Evolutionary conservation across 2,329 filamentous ascomycete genomes (phyloP).

Genomic region (Talaromyces albobiverticillius): DNA sequence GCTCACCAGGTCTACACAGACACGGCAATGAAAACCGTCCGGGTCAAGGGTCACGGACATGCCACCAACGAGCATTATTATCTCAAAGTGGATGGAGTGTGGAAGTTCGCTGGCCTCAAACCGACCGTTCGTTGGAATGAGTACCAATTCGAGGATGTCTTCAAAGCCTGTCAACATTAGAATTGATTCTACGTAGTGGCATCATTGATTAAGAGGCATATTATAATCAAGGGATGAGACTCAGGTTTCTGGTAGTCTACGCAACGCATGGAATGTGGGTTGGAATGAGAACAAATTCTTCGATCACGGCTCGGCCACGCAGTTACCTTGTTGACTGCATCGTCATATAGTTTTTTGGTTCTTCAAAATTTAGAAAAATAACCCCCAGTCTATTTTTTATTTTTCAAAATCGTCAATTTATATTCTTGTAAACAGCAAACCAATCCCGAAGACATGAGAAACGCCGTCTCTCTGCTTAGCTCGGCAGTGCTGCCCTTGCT

Average conservation of each 20-base stretch:
- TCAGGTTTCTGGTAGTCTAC: not conserved
- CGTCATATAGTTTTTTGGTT: not conserved
- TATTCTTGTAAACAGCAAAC: not conserved
- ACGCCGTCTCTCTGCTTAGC: not conserved
- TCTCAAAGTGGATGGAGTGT: constrained; percentile 56
- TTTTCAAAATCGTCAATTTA: too few species aligned
- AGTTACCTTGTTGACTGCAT: not conserved
- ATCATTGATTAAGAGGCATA: not conserved
- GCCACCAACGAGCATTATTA: constrained; percentile 59
- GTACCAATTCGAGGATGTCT: constrained; percentile 58
- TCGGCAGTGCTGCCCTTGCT: constrained; percentile 5
- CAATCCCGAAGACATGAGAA: constrained; percentile 1
- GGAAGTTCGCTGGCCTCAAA: constrained; percentile 59
- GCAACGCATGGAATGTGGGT: constrained; percentile 1
- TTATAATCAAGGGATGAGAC: not conserved
- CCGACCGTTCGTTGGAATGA: constrained; percentile 58
- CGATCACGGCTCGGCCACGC: not conserved
- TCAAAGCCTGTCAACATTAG: constrained; percentile 24
- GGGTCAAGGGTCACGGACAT: constrained; percentile 61
- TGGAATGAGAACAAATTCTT: constrained; percentile 6
- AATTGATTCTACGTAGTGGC: not conserved
- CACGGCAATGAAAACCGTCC: constrained; percentile 45
- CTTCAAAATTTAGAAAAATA: not conserved
- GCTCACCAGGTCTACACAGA: constrained; percentile 62
- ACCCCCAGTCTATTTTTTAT: too few species aligned